A percentile compares a stretch with the other conserved stretches of the same genome.
These are phyloP conservation scores for Penicillium turbatum DNA, from an alignment of 495 filamentous ascomycete species.

Conservation along the genomic window DNA sequence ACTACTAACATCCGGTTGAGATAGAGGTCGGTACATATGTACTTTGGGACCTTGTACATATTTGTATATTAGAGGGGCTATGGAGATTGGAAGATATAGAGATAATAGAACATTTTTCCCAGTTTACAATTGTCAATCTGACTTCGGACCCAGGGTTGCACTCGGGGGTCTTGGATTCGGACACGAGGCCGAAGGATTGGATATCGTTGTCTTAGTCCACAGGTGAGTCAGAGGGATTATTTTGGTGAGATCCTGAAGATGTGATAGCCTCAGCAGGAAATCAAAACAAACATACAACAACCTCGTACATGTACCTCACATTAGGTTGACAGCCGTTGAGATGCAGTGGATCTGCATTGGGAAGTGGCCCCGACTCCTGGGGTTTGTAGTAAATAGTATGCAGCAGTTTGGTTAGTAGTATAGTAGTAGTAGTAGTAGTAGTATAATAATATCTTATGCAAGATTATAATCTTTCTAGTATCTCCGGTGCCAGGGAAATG, in stretches of 20 bases:
- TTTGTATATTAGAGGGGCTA: neutral
- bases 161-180: neutral
- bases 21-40: neutral
- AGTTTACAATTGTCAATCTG: neutral
- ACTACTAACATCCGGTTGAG: neutral
- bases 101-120: too few relatives aligned
- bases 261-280: too few relatives aligned
- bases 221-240: neutral
- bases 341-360: conserved; percentile 4
- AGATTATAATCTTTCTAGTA: too few relatives aligned
- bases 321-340: conserved; percentile 4
- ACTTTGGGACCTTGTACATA: neutral
- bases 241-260: neutral
- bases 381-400: too few relatives aligned
- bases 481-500: too few relatives aligned
- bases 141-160: neutral
- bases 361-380: too few relatives aligned
- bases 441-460: too few relatives aligned
- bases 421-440: too few relatives aligned
- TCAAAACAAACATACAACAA: neutral
- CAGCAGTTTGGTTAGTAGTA: too few relatives aligned
- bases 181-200: conserved; percentile 19
- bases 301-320: too few relatives aligned
- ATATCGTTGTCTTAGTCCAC: neutral
- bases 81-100: too few relatives aligned